Evolutionary conservation across 1,139 yeast genomes (phyloP), one percentile per base, ranked within the genome.

Genomic region (Debaryomycetaceae sp.): DNA sequence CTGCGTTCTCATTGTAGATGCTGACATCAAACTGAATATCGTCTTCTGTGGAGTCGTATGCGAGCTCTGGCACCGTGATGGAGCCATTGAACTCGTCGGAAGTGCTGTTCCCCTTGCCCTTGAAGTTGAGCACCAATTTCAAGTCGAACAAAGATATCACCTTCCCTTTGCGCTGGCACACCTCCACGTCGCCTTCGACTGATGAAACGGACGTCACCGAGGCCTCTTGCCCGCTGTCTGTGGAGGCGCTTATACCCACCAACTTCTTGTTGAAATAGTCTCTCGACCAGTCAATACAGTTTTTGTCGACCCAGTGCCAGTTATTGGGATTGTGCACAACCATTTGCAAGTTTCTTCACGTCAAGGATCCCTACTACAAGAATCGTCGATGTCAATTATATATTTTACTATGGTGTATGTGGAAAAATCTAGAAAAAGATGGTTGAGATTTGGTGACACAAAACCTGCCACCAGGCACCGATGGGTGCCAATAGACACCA

Each of bases 241-340:
- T 48, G n/a, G 62, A 59, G 1, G 74, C 78, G 6, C 63, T 50
- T 38, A 81, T 53, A 1, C 84, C 84, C 8, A 72, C 69, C 37
- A 90, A 68, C 43, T 80, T 76, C 40, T 79, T 77, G 40, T 70
- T 65, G 63, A 93, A 87, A 65, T 91, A 93, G 39, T 78, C 76
- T 50, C 82, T 81, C 11, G 97, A 77, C 99, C 99, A 93, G 51
- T 80, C 83, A 49, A 91, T 78, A 69, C 99, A 93, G 75, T 93
- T 93, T 67, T 93, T 93, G 69, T 93, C 97, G 51, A 93, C 98
- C 99, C 99, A 93, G 75, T 93, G 99, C 99, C 80, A 75, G 60
- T 75, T 75, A 57, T 75, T 75, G 9, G 80, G 80, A 62, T 75
- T 75, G 59, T 74, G 65, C 2, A 75, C 78, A 11, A 74, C 80